phyloP scores from a whole-genome alignment of 306 rosid species.

The Macrotyloma uniflorum region DNA sequence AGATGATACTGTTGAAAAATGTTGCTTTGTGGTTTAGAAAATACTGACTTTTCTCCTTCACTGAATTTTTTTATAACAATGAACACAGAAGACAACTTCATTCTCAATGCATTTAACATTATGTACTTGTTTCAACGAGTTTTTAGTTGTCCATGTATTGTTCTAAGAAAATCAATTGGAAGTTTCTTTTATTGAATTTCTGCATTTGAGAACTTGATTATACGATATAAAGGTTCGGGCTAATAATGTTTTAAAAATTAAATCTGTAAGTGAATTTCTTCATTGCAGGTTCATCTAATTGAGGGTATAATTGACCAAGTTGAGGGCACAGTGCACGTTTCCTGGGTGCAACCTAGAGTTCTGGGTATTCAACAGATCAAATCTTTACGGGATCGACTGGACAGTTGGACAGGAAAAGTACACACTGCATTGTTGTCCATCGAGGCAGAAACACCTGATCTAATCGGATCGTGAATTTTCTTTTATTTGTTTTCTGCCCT shows the following conservation, averaged over 20 bases:
- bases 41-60: neutral
- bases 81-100: constrained; percentile 1
- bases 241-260: neutral
- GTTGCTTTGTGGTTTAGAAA: neutral
- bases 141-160: neutral
- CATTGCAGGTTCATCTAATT: constrained; percentile 89
- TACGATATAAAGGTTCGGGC: neutral
- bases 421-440: constrained; percentile 82
- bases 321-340: constrained; percentile 89
- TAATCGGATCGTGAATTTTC: constrained; percentile 73
- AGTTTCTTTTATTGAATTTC: neutral
- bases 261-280: neutral
- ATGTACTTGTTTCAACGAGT: neutral
- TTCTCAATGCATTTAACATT: neutral
- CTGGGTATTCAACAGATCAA: constrained; percentile 87
- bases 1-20: neutral
- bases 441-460: constrained; percentile 98
- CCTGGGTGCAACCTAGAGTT: constrained; percentile 99
- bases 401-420: constrained; percentile 84
- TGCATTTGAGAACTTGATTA: neutral
- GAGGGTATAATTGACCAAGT: constrained; percentile 99
- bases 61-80: neutral
- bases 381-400: constrained; percentile 86
- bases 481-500: constrained; percentile 44
- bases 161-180: neutral